Percentiles rank a stretch among this genome's conserved stretches.
Evolutionary conservation across 2,329 filamentous ascomycete species (phyloP).

Genomic region (Aspergillus versicolor): DNA sequence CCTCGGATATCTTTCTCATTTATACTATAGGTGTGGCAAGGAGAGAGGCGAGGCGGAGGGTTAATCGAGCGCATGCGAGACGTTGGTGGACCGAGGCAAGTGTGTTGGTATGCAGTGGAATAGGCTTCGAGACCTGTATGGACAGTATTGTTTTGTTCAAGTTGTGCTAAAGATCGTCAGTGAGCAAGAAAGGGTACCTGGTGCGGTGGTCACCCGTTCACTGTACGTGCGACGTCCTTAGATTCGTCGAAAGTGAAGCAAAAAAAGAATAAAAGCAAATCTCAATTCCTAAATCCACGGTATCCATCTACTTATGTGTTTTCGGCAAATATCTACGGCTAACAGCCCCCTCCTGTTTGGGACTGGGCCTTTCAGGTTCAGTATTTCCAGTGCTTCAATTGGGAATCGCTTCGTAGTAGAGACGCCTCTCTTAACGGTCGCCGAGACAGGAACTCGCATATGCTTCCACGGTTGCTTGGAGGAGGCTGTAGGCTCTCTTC

Average conservation of each 20-base stretch:
- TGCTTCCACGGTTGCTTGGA: not conserved
- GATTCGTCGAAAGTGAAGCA: conserved; percentile 23
- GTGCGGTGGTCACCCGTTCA: conserved; percentile 22
- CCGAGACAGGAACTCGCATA: not conserved
- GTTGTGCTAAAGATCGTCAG: conserved; percentile 24
- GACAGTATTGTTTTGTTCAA: conserved; percentile 24
- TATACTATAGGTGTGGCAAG: conserved; percentile 33
- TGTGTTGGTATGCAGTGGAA: conserved; percentile 26
- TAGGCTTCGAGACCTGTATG: conserved; percentile 25
- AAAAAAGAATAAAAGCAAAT: conserved; percentile 19
- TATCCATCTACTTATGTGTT: not conserved
- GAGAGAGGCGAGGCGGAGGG: conserved; percentile 32
- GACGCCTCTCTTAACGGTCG: not conserved
- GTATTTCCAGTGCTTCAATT: not conserved
- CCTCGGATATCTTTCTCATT: conserved; percentile 36
- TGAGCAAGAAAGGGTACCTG: conserved; percentile 23
- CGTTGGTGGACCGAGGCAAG: conserved; percentile 29
- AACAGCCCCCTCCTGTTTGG: no score
- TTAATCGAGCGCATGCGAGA: conserved; percentile 29
- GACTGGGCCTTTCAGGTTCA: not conserved
- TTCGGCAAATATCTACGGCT: not conserved
- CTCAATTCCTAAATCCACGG: not conserved
- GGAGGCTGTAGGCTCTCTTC: not conserved
- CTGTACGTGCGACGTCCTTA: conserved; percentile 22
- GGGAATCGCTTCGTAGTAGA: not conserved